These are phyloP conservation scores for Singerocomus inundabilis DNA, from an alignment of 1,284 basidiomycete genomes.

Conservation along the genomic window DNA sequence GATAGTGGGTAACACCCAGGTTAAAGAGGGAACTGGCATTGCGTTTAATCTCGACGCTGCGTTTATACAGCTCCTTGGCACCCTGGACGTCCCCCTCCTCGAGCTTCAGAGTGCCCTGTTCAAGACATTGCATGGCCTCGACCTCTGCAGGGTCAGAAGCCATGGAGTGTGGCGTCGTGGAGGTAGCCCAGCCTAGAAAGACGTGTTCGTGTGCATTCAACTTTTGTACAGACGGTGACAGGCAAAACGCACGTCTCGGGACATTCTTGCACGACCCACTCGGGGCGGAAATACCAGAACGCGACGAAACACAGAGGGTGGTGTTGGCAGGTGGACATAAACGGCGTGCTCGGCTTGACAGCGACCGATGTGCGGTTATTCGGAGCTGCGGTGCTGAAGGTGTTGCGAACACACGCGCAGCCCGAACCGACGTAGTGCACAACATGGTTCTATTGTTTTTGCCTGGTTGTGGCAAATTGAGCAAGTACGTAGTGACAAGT, in stretches of 20 bases:
- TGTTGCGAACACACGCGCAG: constrained; percentile 27
- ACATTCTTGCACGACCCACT: constrained; percentile 8
- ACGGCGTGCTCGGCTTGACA: constrained; percentile 25
- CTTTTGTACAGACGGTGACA: constrained; percentile 8
- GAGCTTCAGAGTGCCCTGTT: constrained; percentile 83
- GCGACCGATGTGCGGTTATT: constrained; percentile 14
- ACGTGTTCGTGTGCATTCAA: constrained; percentile 4
- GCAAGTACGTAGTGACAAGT: constrained; percentile 2
- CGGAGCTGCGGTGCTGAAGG: constrained; percentile 27
- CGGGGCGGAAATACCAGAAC: constrained; percentile 9
- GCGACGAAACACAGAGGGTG: constrained; percentile 12
- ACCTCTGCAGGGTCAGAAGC: constrained; percentile 81
- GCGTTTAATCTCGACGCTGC: constrained; percentile 79
- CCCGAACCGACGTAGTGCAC: constrained; percentile 19
- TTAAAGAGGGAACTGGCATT: constrained; percentile 86
- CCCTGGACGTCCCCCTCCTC: constrained; percentile 87
- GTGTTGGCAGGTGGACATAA: constrained; percentile 21
- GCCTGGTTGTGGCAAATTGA: constrained; percentile 16
- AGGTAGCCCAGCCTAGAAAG: constrained; percentile 75
- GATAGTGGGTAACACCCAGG: constrained; percentile 86
- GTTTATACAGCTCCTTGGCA: constrained; percentile 77
- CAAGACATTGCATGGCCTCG: constrained; percentile 80
- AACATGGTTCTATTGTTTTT: constrained; percentile 32
- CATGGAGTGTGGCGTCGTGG: constrained; percentile 76
- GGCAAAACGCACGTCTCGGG: constrained; percentile 30